Evolutionary conservation across 805 yeast genomes (phyloP).

Genomic region (Candida boleticola): DNA sequence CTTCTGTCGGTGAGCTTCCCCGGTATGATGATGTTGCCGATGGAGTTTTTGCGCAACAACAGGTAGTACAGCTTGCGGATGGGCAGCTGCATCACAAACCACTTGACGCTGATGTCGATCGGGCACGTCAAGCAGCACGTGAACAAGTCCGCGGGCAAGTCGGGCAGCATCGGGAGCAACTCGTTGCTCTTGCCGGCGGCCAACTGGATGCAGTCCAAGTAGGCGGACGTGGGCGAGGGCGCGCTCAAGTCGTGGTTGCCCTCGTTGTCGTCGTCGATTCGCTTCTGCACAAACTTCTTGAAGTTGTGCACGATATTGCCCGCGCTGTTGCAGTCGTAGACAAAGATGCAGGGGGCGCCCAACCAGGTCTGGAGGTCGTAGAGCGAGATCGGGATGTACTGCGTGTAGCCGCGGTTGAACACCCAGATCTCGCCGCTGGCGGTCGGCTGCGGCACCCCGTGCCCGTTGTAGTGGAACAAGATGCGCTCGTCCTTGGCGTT

Average conservation of each 20-base stretch:
- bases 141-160: slow-evolving; percentile 91
- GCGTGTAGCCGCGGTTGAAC: slow-evolving; percentile 94
- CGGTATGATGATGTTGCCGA: slow-evolving; percentile 70
- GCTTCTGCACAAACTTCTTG: slow-evolving; percentile 82
- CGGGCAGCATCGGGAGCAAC: slow-evolving; percentile 87
- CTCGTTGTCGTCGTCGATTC: slow-evolving; percentile 82
- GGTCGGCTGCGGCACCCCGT: slow-evolving; percentile 98
- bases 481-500: slow-evolving; percentile 93
- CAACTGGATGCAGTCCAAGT: slow-evolving; percentile 83
- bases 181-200: slow-evolving; percentile 92
- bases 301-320: slow-evolving; percentile 90
- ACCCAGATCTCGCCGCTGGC: slow-evolving; percentile 98
- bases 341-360: slow-evolving; percentile 96
- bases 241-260: slow-evolving; percentile 49
- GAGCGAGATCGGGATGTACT: slow-evolving; percentile 93
- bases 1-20: slow-evolving; percentile 90
- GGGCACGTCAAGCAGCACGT: slow-evolving; percentile 96
- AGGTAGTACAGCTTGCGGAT: slow-evolving; percentile 50
- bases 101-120: slow-evolving; percentile 86
- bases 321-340: slow-evolving; percentile 91
- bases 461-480: slow-evolving; percentile 94
- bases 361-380: slow-evolving; percentile 95
- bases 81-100: slow-evolving; percentile 87
- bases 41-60: slow-evolving; percentile 44
- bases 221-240: slow-evolving; percentile 65